phyloP scores from a whole-genome alignment of 108 stramenopile genomes.

The Cyclotella kingstonii region DNA sequence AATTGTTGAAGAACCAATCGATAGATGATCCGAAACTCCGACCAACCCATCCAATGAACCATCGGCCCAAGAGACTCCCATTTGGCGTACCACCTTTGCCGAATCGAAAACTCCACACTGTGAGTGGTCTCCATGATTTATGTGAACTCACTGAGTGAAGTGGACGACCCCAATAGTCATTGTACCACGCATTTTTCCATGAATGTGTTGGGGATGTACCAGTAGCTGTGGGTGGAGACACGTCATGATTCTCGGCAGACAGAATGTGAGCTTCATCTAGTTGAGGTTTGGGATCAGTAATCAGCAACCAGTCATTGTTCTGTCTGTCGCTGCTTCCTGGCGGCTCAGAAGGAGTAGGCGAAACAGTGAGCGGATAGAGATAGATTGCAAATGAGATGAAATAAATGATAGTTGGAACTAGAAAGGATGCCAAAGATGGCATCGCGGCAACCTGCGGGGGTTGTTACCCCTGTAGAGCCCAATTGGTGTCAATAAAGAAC shows the following conservation, averaged over 20 bases:
- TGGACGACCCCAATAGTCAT: slow-evolving; percentile 61
- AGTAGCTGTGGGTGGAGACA: slow-evolving; percentile 16
- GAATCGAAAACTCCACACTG: slow-evolving; percentile 71
- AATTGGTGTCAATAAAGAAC: too few species aligned
- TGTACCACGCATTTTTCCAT: slow-evolving; percentile 42
- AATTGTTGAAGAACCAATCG: neutral
- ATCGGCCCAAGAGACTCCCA: neutral
- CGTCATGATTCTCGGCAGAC: slow-evolving; percentile 51
- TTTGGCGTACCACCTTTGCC: slow-evolving; percentile 39
- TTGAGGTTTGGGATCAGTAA: slow-evolving; percentile 33
- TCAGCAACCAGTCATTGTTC: slow-evolving; percentile 16
- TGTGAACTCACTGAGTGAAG: slow-evolving; percentile 49
- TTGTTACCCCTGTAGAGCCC: too few species aligned
- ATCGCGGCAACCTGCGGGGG: too few species aligned
- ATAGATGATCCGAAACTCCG: neutral
- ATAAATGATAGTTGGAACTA: slow-evolving; percentile 10
- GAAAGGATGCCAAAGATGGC: too few species aligned
- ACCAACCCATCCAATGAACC: slow-evolving; percentile 7
- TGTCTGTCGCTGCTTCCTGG: neutral
- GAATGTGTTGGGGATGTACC: neutral
- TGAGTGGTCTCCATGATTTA: slow-evolving; percentile 72
- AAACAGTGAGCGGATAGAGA: slow-evolving; percentile 27
- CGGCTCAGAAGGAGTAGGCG: slow-evolving; percentile 19
- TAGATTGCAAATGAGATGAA: slow-evolving; percentile 36
- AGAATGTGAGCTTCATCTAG: slow-evolving; percentile 77